Conservation (phyloP, 78 protist genomes). For the Goniomonas avonlea region DNA sequence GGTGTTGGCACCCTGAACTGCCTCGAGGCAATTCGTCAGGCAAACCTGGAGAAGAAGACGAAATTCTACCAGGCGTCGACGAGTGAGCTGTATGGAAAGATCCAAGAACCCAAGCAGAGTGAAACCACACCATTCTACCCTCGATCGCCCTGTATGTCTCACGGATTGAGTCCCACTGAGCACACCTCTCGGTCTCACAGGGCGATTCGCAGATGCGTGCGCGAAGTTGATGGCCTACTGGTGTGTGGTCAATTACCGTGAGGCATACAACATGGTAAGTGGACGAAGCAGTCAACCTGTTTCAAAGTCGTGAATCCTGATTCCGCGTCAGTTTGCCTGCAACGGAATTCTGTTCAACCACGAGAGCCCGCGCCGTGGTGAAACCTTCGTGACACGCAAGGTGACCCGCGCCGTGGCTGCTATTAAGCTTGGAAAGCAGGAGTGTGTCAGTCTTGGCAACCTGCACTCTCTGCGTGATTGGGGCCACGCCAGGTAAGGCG, state of each 20-base stretch:
- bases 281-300: conserved; percentile 76
- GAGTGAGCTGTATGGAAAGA: conserved; percentile 82
- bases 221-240: conserved; percentile 91
- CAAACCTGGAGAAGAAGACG: conserved; percentile 47
- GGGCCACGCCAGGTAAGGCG: conserved; percentile 30
- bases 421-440: conserved; percentile 49
- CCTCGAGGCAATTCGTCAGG: conserved; percentile 81
- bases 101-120: conserved; percentile 61
- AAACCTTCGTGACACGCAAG: conserved; percentile 89
- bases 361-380: conserved; percentile 65
- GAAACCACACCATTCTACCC: conserved; percentile 95
- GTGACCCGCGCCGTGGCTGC: conserved; percentile 80
- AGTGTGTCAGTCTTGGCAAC: conserved; percentile 71
- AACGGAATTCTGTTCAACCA: conserved; percentile 82
- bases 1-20: conserved; percentile 78
- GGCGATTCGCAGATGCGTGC: too few species aligned
- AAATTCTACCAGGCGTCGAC: conserved; percentile 85
- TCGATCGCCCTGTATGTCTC: conserved; percentile 87
- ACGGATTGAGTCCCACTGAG: too few species aligned
- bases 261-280: too few species aligned
- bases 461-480: conserved; percentile 64
- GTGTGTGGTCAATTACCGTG: conserved; percentile 86
- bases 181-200: too few species aligned
- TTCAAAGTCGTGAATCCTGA: too few species aligned
- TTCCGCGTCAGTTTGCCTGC: too few species aligned